A percentile compares a stretch with the other conserved stretches of the same genome.
phyloP scores from a whole-genome alignment of 257 asterid species.

The Ocimum tenuiflorum region DNA sequence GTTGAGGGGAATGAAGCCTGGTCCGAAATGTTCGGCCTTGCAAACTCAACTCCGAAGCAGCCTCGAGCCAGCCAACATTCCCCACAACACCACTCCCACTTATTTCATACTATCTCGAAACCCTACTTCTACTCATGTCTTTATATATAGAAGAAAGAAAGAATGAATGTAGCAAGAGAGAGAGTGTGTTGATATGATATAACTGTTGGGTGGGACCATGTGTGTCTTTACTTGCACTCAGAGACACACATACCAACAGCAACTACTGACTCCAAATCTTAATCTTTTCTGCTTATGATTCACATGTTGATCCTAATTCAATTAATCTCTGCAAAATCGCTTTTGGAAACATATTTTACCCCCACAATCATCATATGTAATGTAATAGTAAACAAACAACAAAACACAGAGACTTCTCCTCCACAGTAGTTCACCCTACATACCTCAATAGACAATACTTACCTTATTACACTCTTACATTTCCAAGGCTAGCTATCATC shows the following conservation, averaged over 20 bases:
- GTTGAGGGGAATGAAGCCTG: slow-evolving; percentile 70
- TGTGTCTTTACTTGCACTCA: slow-evolving; percentile 12
- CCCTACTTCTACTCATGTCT: no score
- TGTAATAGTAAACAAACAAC: no score
- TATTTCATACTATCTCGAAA: no score
- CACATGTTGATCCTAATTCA: no score
- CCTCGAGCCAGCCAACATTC: slow-evolving; percentile 61
- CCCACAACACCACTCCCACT: slow-evolving; percentile 47
- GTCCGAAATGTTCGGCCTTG: slow-evolving; percentile 48
- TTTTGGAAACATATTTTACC: neutral
- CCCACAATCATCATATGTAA: neutral
- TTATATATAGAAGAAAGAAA: no score
- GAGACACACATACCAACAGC: slow-evolving; percentile 43
- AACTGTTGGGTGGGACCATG: neutral
- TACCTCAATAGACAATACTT: no score
- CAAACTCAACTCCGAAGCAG: slow-evolving; percentile 2
- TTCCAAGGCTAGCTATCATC: no score
- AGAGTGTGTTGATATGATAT: no score
- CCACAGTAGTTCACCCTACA: no score
- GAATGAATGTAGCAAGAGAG: no score
- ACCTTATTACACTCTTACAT: no score
- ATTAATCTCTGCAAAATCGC: slow-evolving; percentile 25
- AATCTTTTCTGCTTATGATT: slow-evolving; percentile 25
- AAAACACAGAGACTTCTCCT: no score
- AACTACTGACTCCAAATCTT: slow-evolving; percentile 32